Conservation (phyloP, 768 basidiomycete species). For the Boletus eberwhitei region DNA sequence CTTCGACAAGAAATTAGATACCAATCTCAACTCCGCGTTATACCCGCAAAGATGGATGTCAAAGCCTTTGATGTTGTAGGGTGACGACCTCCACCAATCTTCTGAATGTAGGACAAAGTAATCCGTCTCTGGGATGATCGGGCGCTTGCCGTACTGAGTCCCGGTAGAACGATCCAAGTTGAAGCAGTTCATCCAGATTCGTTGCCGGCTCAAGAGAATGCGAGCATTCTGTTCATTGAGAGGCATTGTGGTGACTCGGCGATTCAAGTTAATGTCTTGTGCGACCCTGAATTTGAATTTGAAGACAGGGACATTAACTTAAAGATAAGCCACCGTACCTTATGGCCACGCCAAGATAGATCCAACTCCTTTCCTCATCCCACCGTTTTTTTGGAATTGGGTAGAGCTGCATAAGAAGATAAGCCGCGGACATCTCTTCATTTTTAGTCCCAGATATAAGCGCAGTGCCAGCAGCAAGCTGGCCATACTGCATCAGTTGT, state of each 20-base stretch:
- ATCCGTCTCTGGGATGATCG: slow-evolving; percentile 73
- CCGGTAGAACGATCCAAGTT: slow-evolving; percentile 88
- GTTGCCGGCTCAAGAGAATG: slow-evolving; percentile 85
- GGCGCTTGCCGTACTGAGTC: slow-evolving; percentile 83
- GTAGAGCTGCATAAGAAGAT: slow-evolving; percentile 75
- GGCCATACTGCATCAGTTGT: slow-evolving; percentile 70
- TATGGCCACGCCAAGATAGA: slow-evolving; percentile 87
- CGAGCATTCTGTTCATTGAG: slow-evolving; percentile 78
- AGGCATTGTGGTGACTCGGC: slow-evolving; percentile 68
- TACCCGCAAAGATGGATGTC: slow-evolving; percentile 81
- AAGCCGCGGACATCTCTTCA: slow-evolving; percentile 84
- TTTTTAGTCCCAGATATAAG: slow-evolving; percentile 74
- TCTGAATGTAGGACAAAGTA: slow-evolving; percentile 71
- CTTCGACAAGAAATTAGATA: slow-evolving; percentile 55
- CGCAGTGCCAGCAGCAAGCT: slow-evolving; percentile 72
- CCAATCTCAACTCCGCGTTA: slow-evolving; percentile 67
- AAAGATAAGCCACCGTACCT: slow-evolving; percentile 44
- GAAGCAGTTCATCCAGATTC: slow-evolving; percentile 88
- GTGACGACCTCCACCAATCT: slow-evolving; percentile 68
- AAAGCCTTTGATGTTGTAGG: slow-evolving; percentile 66
- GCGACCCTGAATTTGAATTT: slow-evolving; percentile 58
- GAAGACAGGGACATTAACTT: neutral
- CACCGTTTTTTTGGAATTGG: slow-evolving; percentile 72
- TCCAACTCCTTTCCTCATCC: slow-evolving; percentile 89
- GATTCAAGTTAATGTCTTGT: slow-evolving; percentile 85